Base-by-base conservation (phyloP, 2,329 filamentous ascomycete genomes). In the Capronia epimyces region DNA sequence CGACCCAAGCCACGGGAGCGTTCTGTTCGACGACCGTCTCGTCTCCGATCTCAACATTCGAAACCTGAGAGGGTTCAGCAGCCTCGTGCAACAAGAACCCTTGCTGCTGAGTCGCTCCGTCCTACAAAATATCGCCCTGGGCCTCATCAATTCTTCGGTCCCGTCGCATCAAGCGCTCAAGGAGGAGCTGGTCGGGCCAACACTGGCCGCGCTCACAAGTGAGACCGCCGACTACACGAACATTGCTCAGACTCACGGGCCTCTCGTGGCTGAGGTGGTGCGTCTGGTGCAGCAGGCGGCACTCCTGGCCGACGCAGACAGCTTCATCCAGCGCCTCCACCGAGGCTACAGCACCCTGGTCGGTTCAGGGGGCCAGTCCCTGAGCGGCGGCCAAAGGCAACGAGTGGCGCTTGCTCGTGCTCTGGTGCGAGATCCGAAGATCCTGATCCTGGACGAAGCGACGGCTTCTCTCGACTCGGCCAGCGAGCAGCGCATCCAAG, bases 341-440 rank as follows among this genome's bases (percentile, higher is more conserved):
- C 64, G 75, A 59, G 70, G 74, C 31, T 65, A 74, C 36, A 73
- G 70, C 29, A 78, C 77, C 0, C 63, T 71, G 83, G 13, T 62
- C 15, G 64, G 66, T 2, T 86, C 94, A 66, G 81, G 87, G 55
- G 89, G 89, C 5, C 89, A 90, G 62, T 72, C 93, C 44, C 75
- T 95, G 10, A 89, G 85, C 50, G 89, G 89, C 65, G 89, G 89
- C 15, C 89, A 95, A 69, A 91, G 94, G 68, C 90, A 96, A 68
- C 85, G 90, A 57, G 91, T 95, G 62, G 87, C 89, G 4, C 90
- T 95, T 65, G 88, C 89, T 2, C 77, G 87, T 59, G 89, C 89
- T 15, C 80, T 95, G 47, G 86, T 95, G 21, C 89, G 84, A 8
- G 84, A 94, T 62, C 89, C 89, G 0, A 88, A 86, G 69, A 75